Evolutionary conservation across 257 asterid genomes (phyloP).

Genomic region (Striga asiatica): DNA sequence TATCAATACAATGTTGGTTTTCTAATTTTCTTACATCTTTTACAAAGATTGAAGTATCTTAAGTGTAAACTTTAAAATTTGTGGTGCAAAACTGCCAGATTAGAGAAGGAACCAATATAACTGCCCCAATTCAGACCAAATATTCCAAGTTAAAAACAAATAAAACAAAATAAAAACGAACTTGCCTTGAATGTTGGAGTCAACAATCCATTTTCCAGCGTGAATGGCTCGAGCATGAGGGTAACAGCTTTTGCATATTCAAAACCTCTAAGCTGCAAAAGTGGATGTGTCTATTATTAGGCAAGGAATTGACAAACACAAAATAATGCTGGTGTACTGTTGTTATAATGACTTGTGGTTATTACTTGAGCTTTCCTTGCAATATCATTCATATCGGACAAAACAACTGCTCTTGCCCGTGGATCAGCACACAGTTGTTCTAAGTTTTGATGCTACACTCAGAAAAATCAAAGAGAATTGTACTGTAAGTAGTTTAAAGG

Average conservation of each 20-base stretch:
- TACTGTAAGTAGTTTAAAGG: background rate
- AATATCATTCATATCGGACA: conserved; percentile 53
- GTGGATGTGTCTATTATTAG: background rate
- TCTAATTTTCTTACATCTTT: too few species aligned
- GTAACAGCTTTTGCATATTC: conserved; percentile 64
- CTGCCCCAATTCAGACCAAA: too few species aligned
- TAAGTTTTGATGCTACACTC: conserved; percentile 36
- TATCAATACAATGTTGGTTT: background rate
- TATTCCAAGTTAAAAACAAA: too few species aligned
- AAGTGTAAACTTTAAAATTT: too few species aligned
- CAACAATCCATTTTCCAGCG: conserved; percentile 55
- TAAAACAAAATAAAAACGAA: background rate
- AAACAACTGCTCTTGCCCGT: conserved; percentile 46
- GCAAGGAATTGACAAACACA: background rate
- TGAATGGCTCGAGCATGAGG: conserved; percentile 53
- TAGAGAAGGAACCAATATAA: too few species aligned
- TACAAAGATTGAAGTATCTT: too few species aligned
- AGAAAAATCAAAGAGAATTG: conserved; percentile 5
- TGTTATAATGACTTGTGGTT: background rate
- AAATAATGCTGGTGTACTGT: background rate
- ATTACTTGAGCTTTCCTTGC: conserved; percentile 70
- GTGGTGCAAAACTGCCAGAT: too few species aligned
- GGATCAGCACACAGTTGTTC: conserved; percentile 40
- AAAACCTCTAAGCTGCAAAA: conserved; percentile 61
- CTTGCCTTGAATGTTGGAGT: conserved; percentile 76